These are phyloP conservation scores for Eimeria sp. DNA, from an alignment of 169 alveolate species.

Conservation along the genomic window DNA sequence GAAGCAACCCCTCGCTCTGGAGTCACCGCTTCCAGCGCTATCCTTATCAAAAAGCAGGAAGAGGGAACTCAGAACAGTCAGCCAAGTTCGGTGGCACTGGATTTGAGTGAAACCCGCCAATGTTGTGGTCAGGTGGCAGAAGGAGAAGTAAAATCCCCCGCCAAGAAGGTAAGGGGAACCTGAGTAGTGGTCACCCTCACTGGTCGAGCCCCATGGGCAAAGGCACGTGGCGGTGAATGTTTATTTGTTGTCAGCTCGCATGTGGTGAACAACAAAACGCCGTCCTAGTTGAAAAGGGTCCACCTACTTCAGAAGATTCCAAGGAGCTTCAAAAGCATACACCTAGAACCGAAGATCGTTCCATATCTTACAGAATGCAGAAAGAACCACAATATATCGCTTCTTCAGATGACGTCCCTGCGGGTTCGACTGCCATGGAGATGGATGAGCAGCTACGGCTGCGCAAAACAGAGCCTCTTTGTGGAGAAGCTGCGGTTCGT, in stretches of 20 bases:
- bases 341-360: not conserved
- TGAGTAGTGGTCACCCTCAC: not conserved
- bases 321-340: not conserved
- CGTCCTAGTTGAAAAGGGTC: not conserved
- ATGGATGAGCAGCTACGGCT: not conserved
- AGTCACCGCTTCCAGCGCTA: not conserved
- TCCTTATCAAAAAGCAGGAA: not conserved
- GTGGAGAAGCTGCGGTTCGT: slow-evolving; percentile 37
- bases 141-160: not conserved
- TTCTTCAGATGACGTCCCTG: not conserved
- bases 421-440: not conserved
- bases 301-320: not conserved
- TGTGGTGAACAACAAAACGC: not conserved
- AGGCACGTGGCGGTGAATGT: not conserved
- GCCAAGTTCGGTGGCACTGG: not conserved
- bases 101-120: not conserved
- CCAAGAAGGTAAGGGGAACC: not conserved
- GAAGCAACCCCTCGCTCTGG: not conserved
- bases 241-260: not conserved
- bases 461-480: not conserved
- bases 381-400: not conserved
- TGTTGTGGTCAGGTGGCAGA: not conserved
- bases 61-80: not conserved
- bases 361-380: not conserved
- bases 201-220: not conserved